These are phyloP conservation scores for Oryza meyeriana DNA, from an alignment of 176 grass and related monocot species.

Conservation along the genomic window DNA sequence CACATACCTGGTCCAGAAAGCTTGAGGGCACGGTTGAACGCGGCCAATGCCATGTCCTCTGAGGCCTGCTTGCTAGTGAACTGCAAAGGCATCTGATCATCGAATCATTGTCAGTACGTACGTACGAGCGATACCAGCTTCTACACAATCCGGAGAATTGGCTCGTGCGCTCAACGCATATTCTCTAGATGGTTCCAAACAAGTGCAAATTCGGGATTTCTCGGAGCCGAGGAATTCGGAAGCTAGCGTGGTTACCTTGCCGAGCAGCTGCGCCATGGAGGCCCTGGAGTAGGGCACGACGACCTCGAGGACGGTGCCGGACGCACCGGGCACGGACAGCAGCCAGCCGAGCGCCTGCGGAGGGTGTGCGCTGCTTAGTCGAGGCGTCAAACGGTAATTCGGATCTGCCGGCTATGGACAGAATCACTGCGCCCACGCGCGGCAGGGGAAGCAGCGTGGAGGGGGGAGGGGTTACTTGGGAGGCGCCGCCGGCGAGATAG, in stretches of 20 bases:
- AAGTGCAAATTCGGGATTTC: neutral
- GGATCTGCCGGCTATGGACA: neutral
- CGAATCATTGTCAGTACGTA: constrained; percentile 7
- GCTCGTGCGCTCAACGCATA: neutral
- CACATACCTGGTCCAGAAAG: constrained; percentile 76
- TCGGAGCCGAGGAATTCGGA: neutral
- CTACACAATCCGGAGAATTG: neutral
- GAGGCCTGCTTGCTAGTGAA: constrained; percentile 73
- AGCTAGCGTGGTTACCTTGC: constrained; percentile 48
- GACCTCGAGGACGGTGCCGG: constrained; percentile 80
- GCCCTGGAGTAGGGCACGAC: constrained; percentile 79
- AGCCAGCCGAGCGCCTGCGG: constrained; percentile 84
- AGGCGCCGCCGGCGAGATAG: constrained; percentile 93
- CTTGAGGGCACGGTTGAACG: constrained; percentile 86
- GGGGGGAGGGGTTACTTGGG: constrained; percentile 48
- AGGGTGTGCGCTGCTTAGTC: neutral
- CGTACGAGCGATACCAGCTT: neutral
- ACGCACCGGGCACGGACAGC: constrained; percentile 76
- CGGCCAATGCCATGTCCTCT: constrained; percentile 78
- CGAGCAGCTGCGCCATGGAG: constrained; percentile 81
- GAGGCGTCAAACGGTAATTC: neutral
- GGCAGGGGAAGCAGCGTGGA: neutral
- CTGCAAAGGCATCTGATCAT: constrained; percentile 68
- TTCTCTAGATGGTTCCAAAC: neutral
- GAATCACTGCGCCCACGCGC: neutral